phyloP scores from a whole-genome alignment of 2,329 filamentous ascomycete species.

The Cytospora schulzeri region DNA sequence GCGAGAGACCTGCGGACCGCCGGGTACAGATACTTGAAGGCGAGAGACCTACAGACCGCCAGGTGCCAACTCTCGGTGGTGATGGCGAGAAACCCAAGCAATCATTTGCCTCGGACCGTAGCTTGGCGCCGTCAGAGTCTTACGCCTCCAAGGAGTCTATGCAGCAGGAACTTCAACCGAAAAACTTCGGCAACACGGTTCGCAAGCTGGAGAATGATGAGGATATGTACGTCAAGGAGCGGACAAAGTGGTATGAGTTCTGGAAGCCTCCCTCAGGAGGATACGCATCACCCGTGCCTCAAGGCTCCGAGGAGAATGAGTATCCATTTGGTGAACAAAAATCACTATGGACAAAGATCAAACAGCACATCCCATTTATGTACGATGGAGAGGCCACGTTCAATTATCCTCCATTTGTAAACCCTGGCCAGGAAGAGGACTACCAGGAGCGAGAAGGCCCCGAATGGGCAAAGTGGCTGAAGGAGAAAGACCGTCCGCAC shows the following conservation, averaged over 20 bases:
- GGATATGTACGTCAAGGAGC: constrained; percentile 50
- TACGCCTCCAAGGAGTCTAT: constrained; percentile 44
- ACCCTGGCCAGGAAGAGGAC: constrained; percentile 61
- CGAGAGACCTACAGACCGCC: constrained; percentile 34
- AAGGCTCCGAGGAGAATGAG: constrained; percentile 51
- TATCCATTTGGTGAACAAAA: constrained; percentile 43
- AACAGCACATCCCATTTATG: constrained; percentile 52
- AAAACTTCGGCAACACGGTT: constrained; percentile 51
- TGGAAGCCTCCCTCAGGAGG: constrained; percentile 65
- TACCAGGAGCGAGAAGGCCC: constrained; percentile 59
- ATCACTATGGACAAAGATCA: constrained; percentile 54
- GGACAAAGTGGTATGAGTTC: constrained; percentile 61
- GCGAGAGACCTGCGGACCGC: constrained; percentile 36
- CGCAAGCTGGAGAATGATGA: constrained; percentile 52
- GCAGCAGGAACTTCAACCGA: constrained; percentile 38
- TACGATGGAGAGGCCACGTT: constrained; percentile 45
- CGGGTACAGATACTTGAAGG: constrained; percentile 39
- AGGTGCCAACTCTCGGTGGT: constrained; percentile 36
- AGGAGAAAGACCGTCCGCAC: constrained; percentile 79
- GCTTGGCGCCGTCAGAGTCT: constrained; percentile 42
- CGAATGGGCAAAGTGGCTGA: constrained; percentile 81
- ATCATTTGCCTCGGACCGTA: constrained; percentile 38
- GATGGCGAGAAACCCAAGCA: constrained; percentile 40
- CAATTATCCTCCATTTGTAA: constrained; percentile 66
- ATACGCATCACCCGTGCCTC: constrained; percentile 63